A percentile compares a stretch with the other conserved stretches of the same genome.
Conservation (phyloP, 257 asterid genomes). For the Solanum ahanhuiri region DNA sequence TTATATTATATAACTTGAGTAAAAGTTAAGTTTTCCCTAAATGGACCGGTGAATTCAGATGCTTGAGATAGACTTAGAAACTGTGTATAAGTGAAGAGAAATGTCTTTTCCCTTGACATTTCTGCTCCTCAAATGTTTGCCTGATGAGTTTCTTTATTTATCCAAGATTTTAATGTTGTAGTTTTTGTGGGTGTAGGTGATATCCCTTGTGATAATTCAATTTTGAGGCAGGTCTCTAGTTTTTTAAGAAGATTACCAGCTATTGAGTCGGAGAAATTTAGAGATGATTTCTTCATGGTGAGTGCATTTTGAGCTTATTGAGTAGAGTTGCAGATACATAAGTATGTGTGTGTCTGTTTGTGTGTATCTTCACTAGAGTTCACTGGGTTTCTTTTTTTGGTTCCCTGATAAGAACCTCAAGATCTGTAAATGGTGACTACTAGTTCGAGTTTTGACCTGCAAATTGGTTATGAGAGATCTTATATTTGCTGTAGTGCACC, state of each 20-base stretch:
- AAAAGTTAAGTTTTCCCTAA: too few relatives aligned
- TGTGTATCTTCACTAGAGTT: background rate
- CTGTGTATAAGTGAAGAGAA: too few relatives aligned
- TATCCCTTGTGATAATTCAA: constrained; percentile 62
- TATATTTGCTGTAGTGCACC: background rate
- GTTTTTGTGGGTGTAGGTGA: constrained; percentile 52
- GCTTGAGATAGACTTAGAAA: too few relatives aligned
- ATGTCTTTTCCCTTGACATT: too few relatives aligned
- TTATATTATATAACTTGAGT: too few relatives aligned
- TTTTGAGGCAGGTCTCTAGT: constrained; percentile 92
- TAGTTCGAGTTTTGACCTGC: background rate
- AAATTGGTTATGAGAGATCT: background rate
- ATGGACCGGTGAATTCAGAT: too few relatives aligned
- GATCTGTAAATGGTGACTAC: background rate
- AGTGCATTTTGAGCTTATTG: constrained; percentile 15
- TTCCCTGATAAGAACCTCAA: background rate
- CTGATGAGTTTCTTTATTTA: too few relatives aligned
- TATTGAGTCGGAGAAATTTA: constrained; percentile 76
- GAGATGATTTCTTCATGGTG: constrained; percentile 94
- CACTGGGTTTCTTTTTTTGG: background rate
- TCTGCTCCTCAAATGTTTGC: too few relatives aligned
- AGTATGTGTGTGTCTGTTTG: background rate
- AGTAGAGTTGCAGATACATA: background rate
- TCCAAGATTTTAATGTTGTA: too few relatives aligned
- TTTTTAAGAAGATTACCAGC: constrained; percentile 90